These are phyloP conservation scores for Rhizomucor miehei DNA, from an alignment of 371 early-diverging fungal genomes.

Conservation along the genomic window DNA sequence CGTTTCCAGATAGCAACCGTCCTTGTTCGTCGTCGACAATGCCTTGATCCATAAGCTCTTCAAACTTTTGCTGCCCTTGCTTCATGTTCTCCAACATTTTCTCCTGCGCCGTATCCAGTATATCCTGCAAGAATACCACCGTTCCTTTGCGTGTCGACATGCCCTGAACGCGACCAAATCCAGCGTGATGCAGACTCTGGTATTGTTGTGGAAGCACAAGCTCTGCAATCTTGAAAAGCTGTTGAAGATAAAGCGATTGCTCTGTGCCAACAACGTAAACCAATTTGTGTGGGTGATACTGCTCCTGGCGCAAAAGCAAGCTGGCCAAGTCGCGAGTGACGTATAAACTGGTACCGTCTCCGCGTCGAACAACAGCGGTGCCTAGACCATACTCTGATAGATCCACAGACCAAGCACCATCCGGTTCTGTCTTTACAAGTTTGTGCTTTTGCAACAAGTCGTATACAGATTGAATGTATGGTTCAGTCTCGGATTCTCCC, in stretches of 20 bases:
- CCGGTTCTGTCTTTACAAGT: slow-evolving; percentile 10
- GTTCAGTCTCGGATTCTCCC: slow-evolving; percentile 91
- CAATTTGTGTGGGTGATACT: slow-evolving; percentile 77
- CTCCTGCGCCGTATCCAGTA: slow-evolving; percentile 83
- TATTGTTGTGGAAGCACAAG: slow-evolving; percentile 21
- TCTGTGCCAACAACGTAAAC: slow-evolving; percentile 93
- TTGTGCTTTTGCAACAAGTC: slow-evolving; percentile 43
- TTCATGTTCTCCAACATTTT: slow-evolving; percentile 86
- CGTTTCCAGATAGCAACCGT: slow-evolving; percentile 2
- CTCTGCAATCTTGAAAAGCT: slow-evolving; percentile 87
- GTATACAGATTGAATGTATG: slow-evolving; percentile 68
- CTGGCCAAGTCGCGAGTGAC: slow-evolving; percentile 96
- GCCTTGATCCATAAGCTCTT: slow-evolving; percentile 51
- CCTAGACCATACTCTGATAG: slow-evolving; percentile 74
- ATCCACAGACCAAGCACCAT: slow-evolving; percentile 79
- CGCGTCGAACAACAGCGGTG: slow-evolving; percentile 74
- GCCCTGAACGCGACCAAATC: slow-evolving; percentile 92
- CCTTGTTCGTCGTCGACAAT: slow-evolving; percentile 5
- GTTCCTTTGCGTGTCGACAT: slow-evolving; percentile 97
- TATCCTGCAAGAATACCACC: slow-evolving; percentile 96
- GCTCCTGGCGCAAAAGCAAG: slow-evolving; percentile 75
- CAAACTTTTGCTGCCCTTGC: slow-evolving; percentile 65
- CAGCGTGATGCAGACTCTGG: slow-evolving; percentile 64
- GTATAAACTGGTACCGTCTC: slow-evolving; percentile 95
- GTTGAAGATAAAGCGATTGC: slow-evolving; percentile 90